Evolutionary conservation across 2,329 filamentous ascomycete species (phyloP).

Genomic region (Juglanconis sp.): DNA sequence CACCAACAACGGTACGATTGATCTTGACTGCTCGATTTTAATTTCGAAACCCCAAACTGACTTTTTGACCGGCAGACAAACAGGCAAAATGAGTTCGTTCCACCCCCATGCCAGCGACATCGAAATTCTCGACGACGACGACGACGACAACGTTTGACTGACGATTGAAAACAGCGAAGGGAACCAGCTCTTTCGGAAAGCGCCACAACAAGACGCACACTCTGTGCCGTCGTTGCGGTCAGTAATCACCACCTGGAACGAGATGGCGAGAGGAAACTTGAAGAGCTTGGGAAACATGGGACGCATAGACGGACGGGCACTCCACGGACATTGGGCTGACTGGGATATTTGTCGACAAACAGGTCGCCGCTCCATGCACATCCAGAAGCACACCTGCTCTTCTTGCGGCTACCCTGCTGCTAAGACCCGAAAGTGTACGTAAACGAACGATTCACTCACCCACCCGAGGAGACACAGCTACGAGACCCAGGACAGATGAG

Average conservation of each 20-base stretch:
- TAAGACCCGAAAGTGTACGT: conserved; percentile 98
- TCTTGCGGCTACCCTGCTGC: conserved; percentile 94
- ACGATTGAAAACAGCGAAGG: conserved; percentile 18
- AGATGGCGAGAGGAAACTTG: conserved; percentile 1
- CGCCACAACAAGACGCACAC: conserved; percentile 66
- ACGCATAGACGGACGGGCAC: conserved; percentile 4
- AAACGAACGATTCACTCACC: conserved; percentile 1
- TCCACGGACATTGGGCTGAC: conserved; percentile 23
- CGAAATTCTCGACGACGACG: not conserved
- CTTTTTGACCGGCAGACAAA: conserved; percentile 27
- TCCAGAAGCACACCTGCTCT: conserved; percentile 98
- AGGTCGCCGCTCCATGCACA: conserved; percentile 96
- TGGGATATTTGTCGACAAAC: conserved; percentile 21
- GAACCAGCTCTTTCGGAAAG: conserved; percentile 19
- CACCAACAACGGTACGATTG: conserved; percentile 16
- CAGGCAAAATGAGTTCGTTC: conserved; percentile 58
- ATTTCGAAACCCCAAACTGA: conserved; percentile 17
- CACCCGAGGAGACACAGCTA: not conserved
- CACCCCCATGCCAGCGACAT: conserved; percentile 11
- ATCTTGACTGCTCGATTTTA: not conserved
- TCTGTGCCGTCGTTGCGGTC: conserved; percentile 97
- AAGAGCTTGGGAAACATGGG: not conserved
- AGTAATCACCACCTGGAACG: conserved; percentile 42
- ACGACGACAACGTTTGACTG: conserved; percentile 19
- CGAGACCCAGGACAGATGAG: not conserved